Evolutionary conservation across 371 early-diverging fungal genomes (phyloP), one percentile per base, ranked within the genome.

Genomic region (Rhizomucor miehei): DNA sequence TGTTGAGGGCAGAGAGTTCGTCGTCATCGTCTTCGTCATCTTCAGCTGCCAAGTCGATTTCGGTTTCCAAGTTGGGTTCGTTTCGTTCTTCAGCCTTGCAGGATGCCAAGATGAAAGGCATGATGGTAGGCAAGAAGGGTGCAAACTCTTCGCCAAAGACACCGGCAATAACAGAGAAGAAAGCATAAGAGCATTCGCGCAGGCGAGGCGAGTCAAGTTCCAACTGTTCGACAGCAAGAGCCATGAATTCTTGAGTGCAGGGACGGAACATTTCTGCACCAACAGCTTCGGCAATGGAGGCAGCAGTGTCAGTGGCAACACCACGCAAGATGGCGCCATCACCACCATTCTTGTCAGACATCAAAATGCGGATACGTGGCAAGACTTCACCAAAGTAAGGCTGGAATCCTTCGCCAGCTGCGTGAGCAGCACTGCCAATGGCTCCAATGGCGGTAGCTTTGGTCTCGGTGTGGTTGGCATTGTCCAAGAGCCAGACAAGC

Each of bases 391-490:
- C 62, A 69, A 93, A 94, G 73, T 91, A 94, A 16, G 90, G 90
- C 16, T 69, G 63, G 65, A 91, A 90, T 8, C 51, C 77, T 48
- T 75, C 67, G 14, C 85, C 86, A 17, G 93, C 80, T 37, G 92
- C 83, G 66, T 87, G 87, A 23, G 94, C 94, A 13, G 91, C 91
- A 53, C 88, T 88, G 23, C 93, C 94, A 43, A 94, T 84, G 23
- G 92, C 91, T 24, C 85, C 86, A 35, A 86, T 74, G n/a, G 89
- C 88, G 12, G 85, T 81, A n/a, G 84, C 82, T 57, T 84, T 83
- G 41, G 86, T 78, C 52, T 86, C 85, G 23, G 64, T 60, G 45
- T 77, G 71, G 19, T 77, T 53, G 16, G 79, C 81, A 38, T 79
- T 66, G 40, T 87, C 88, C 55, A 91, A 73, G 48, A 92, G 70